Evolutionary conservation across 2,329 filamentous ascomycete species (phyloP).

Genomic region (Talaromyces verruculosus): DNA sequence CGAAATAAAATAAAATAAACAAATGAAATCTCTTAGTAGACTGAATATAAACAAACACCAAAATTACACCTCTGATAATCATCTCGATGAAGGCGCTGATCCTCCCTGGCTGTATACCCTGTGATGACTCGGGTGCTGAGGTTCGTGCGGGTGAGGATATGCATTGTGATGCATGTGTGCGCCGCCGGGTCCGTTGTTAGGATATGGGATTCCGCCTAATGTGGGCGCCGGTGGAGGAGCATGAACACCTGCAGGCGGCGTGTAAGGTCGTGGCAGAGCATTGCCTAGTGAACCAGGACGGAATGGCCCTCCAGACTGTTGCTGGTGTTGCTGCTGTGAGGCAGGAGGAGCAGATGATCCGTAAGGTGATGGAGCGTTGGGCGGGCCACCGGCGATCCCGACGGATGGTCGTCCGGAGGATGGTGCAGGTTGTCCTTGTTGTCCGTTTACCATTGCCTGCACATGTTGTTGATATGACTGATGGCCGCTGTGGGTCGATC

Average conservation of each 20-base stretch:
- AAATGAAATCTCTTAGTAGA: slow-evolving; percentile 3
- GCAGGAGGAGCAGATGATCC: slow-evolving; percentile 24
- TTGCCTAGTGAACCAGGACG: slow-evolving; percentile 24
- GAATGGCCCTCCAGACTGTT: slow-evolving; percentile 7
- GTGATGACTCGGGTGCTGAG: slow-evolving; percentile 31
- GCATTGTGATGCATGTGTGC: slow-evolving; percentile 16
- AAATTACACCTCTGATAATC: not conserved
- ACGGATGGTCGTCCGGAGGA: slow-evolving; percentile 34
- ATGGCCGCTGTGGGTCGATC: slow-evolving; percentile 25
- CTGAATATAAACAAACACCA: not conserved
- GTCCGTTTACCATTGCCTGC: slow-evolving; percentile 41
- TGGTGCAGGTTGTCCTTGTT: slow-evolving; percentile 30
- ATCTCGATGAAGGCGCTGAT: slow-evolving; percentile 13
- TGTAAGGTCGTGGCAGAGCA: slow-evolving; percentile 40
- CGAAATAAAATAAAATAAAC: not conserved
- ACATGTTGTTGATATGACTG: slow-evolving; percentile 41
- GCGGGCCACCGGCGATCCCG: slow-evolving; percentile 28
- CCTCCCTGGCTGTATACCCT: slow-evolving; percentile 41
- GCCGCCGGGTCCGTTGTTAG: slow-evolving; percentile 21
- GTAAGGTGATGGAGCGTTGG: slow-evolving; percentile 38
- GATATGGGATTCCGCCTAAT: slow-evolving; percentile 33
- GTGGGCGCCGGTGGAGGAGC: slow-evolving; percentile 28
- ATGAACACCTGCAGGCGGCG: slow-evolving; percentile 38
- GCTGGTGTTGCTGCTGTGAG: slow-evolving; percentile 11
- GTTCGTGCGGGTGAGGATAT: slow-evolving; percentile 16